phyloP scores from a whole-genome alignment of 2,329 filamentous ascomycete genomes.

The Hypoxylon sp. region DNA sequence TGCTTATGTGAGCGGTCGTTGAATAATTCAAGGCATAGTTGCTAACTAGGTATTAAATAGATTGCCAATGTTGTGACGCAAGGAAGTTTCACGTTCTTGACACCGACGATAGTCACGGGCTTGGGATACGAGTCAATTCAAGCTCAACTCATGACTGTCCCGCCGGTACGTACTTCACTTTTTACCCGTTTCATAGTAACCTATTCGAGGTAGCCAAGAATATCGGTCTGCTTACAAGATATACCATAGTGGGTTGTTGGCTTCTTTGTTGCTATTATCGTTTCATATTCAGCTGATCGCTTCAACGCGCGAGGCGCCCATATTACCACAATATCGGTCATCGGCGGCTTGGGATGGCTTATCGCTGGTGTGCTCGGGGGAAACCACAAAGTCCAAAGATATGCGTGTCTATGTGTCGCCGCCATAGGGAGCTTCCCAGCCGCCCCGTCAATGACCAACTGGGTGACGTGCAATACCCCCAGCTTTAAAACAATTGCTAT shows the following conservation, averaged over 20 bases:
- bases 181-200: neutral
- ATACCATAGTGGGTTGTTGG: constrained; percentile 48
- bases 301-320: constrained; percentile 49
- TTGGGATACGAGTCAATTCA: constrained; percentile 51
- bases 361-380: constrained; percentile 52
- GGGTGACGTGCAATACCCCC: constrained; percentile 59
- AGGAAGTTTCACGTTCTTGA: constrained; percentile 65
- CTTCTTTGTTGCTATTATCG: constrained; percentile 47
- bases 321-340: constrained; percentile 48
- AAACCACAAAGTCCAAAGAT: constrained; percentile 49
- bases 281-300: constrained; percentile 49
- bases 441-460: constrained; percentile 56
- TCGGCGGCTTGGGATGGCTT: constrained; percentile 55
- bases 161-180: constrained; percentile 41
- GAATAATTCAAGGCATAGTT: neutral
- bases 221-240: neutral
- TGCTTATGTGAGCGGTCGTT: constrained; percentile 47
- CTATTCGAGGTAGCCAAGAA: neutral
- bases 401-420: constrained; percentile 57
- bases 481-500: constrained; percentile 56
- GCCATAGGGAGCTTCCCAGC: constrained; percentile 57
- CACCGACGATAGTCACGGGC: constrained; percentile 67
- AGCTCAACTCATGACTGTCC: constrained; percentile 51
- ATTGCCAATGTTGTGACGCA: constrained; percentile 51
- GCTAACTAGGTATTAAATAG: constrained; percentile 36